A percentile compares a stretch with the other conserved stretches of the same genome.
These are phyloP conservation scores for Colletotrichum tamarilloi DNA, from an alignment of 2,329 filamentous ascomycete genomes.

Conservation along the genomic window DNA sequence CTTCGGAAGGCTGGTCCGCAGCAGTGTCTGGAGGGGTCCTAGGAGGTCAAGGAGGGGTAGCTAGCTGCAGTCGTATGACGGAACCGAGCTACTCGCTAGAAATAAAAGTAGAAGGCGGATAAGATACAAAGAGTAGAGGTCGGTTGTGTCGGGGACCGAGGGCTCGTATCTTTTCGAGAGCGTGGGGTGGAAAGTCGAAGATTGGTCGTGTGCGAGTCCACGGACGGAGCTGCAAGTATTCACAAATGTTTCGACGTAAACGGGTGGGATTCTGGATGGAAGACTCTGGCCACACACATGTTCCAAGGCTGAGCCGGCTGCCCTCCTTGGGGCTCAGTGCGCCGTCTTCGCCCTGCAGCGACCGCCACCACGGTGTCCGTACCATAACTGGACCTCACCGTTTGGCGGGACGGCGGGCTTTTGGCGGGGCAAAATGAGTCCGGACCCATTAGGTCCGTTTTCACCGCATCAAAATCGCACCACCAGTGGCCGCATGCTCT, in stretches of 20 bases:
- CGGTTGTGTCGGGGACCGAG: slow-evolving; percentile 31
- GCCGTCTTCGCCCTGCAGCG: background rate
- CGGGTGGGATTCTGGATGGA: background rate
- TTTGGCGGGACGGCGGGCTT: background rate
- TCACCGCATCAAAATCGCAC: background rate
- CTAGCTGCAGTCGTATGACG: slow-evolving; percentile 19
- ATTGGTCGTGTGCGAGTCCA: slow-evolving; percentile 22
- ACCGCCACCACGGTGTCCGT: background rate
- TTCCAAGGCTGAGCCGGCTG: slow-evolving; percentile 19
- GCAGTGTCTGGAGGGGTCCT: slow-evolving; percentile 25
- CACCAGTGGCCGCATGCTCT: background rate
- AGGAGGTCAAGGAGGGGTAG: slow-evolving; percentile 27
- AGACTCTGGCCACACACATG: slow-evolving; percentile 30
- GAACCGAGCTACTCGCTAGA: background rate
- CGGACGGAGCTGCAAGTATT: slow-evolving; percentile 29
- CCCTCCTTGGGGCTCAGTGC: background rate
- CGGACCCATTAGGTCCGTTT: background rate
- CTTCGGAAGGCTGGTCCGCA: slow-evolving; percentile 19
- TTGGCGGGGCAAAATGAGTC: slow-evolving; percentile 1
- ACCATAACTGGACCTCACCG: background rate
- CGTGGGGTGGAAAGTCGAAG: slow-evolving; percentile 18
- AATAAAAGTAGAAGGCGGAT: background rate
- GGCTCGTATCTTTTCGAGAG: slow-evolving; percentile 29
- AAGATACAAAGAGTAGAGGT: slow-evolving; percentile 11
- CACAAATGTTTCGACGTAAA: slow-evolving; percentile 14